Percentiles rank a stretch among this genome's conserved stretches.
Conservation (phyloP, 257 asterid species). For the Forsythia viridissima region DNA sequence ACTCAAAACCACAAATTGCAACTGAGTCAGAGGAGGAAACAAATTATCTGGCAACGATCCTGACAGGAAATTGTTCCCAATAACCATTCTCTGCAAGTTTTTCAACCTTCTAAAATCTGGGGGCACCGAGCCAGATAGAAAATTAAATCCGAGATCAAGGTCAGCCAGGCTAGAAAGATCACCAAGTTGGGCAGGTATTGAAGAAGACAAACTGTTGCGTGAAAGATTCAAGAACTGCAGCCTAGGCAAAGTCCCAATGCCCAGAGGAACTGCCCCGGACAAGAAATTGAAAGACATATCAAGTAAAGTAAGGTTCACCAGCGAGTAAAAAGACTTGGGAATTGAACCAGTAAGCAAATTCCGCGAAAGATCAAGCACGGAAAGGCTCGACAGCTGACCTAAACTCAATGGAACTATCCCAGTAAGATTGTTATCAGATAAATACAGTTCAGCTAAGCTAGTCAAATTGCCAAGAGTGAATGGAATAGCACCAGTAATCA, state of each 20-base stretch:
- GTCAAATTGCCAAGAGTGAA: constrained; percentile 68
- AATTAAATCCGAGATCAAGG: constrained; percentile 57
- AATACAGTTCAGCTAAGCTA: constrained; percentile 57
- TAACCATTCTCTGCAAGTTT: constrained; percentile 50
- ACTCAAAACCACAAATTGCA: constrained; percentile 56
- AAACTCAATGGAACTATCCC: constrained; percentile 46
- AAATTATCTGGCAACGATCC: constrained; percentile 56
- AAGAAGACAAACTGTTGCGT: constrained; percentile 48
- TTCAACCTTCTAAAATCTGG: constrained; percentile 52
- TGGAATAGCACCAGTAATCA: constrained; percentile 60
- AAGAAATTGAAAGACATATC: constrained; percentile 50
- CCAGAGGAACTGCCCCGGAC: constrained; percentile 45
- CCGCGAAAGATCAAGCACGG: constrained; percentile 46
- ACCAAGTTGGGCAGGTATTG: constrained; percentile 52
- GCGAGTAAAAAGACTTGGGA: constrained; percentile 32
- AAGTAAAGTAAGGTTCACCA: constrained; percentile 44
- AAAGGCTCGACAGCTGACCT: constrained; percentile 37
- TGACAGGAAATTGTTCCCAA: constrained; percentile 58
- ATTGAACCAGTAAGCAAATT: constrained; percentile 45
- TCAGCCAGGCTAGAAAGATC: constrained; percentile 50
- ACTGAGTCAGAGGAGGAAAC: constrained; percentile 46
- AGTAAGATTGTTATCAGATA: constrained; percentile 61
- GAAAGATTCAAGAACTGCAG: constrained; percentile 68
- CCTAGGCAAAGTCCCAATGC: constrained; percentile 46
- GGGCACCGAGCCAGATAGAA: constrained; percentile 45